Evolutionary conservation across 225 moss, liverwort and hornwort species (phyloP), one percentile per base, ranked within the genome.

Genomic region (Bryoerythrophyllum caledonicum): DNA sequence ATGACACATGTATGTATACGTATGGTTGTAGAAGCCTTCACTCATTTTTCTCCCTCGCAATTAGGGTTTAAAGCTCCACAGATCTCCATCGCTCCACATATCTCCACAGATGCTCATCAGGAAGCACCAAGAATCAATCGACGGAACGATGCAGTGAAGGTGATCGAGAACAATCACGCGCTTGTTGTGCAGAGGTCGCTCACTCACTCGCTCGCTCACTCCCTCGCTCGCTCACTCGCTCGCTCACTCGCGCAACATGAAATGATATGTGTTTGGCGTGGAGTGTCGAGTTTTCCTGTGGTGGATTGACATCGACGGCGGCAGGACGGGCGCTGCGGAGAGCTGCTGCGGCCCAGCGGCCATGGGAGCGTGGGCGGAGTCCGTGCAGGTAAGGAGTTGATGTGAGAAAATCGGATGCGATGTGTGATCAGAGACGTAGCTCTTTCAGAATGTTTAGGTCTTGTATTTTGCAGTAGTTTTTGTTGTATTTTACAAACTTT

Each of bases 281-380:
- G 80, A 61, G 40, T 48, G 59, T 65, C 71, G 76, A 59, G 81
- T 72, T 49, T 49, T 16, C 66, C 60, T 63, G 75, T 76, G 75
- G 65, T 54, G n/a, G 52, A 10, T 16, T 54, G 37, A 23, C 59
- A 5, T 3, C 32, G 51, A 21, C 71, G 37, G 21, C 38, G 8
- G 61, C 76, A 76, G 21, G 43, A 72, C 76, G 81, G 76, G 75
- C 59, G 57, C 65, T 75, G 75, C 49, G 75, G 75, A 64, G 80
- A 80, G 80, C 65, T 75, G 75, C 70, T 75, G 80, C 40, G 25
- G 27, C 66, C 24, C 76, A 60, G 83, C 73, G 72, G 34, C 81
- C 68, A 86, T 86, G 86, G 86, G 86, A 61, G 74, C 80, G 72
- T 86, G 86, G 86, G 86, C 83, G 74, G 86, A 83, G 74, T 77